Evolutionary conservation across 371 early-diverging fungal species (phyloP).

Genomic region (Mortierella sp.): DNA sequence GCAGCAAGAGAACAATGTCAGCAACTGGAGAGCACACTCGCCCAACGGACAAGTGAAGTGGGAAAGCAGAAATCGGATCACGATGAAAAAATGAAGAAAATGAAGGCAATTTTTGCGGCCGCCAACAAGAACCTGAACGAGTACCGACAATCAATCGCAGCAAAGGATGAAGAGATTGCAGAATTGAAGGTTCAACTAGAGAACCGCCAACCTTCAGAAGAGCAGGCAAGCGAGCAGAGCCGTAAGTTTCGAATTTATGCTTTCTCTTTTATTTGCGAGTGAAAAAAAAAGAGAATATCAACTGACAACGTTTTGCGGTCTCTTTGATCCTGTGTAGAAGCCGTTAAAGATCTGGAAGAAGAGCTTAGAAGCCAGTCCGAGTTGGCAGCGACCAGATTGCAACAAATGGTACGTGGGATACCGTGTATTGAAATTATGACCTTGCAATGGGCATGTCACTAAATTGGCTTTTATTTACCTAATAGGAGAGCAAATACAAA

Average conservation of each 20-base stretch:
- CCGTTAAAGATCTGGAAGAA: slow-evolving; percentile 60
- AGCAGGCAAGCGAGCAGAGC: slow-evolving; percentile 53
- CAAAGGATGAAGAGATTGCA: slow-evolving; percentile 63
- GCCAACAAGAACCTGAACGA: slow-evolving; percentile 72
- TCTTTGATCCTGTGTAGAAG: slow-evolving; percentile 48
- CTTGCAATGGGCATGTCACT: neutral
- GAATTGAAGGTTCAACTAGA: slow-evolving; percentile 54
- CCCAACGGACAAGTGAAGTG: slow-evolving; percentile 32
- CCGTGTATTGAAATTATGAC: neutral
- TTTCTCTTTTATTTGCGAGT: neutral
- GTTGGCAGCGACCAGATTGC: slow-evolving; percentile 60
- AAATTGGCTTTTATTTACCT: neutral
- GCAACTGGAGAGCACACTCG: slow-evolving; percentile 19
- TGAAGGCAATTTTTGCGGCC: slow-evolving; percentile 69
- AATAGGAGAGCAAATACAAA: slow-evolving; percentile 64
- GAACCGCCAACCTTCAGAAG: slow-evolving; percentile 54
- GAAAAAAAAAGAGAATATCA: neutral
- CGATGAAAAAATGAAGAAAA: slow-evolving; percentile 60
- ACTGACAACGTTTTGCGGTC: neutral
- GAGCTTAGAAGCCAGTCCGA: slow-evolving; percentile 62
- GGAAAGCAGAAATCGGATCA: slow-evolving; percentile 54
- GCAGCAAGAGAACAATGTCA: slow-evolving; percentile 16
- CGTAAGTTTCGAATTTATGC: slow-evolving; percentile 51
- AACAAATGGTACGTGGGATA: slow-evolving; percentile 59
- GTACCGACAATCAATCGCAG: slow-evolving; percentile 67